Evolutionary conservation across 1,139 yeast species (phyloP), one percentile per base, ranked within the genome.

Genomic region (Protomyces gravidus): DNA sequence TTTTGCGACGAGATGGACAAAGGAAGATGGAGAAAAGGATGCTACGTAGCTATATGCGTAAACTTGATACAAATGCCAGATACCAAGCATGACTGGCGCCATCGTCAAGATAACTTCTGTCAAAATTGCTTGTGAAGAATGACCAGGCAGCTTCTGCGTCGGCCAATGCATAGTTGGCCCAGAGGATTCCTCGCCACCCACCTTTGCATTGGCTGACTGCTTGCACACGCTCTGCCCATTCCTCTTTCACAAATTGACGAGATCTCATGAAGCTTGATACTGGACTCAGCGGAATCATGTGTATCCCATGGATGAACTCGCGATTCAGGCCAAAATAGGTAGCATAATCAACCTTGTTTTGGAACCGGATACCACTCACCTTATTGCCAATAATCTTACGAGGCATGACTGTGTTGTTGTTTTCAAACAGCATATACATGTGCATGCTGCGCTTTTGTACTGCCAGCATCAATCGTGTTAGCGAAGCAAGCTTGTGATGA

Each of bases 31-130:
- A 36, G 42, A 11, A 4, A 17, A 30, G 11, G 0, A 7, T 4
- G 36, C 36, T 36, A 36, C 1, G 21, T 19, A 13, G 13, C 32
- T 28, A 68, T 19, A 13, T 30, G n/a, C 42, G 42, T 17, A 72
- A 63, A 27, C 74, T 86, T 45, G 89, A 94, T 50, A 86, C 74
- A 68, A 81, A 89, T 0, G 96, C 86, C 65, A 89, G 75, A 55
- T 89, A 81, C 97, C 97, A 90, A 0, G 97, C 86, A 67, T 84
- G 75, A 65, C 95, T 85, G 76, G 89, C 95, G 2, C 98, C 98
- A 61, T 83, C 82, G 69, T 92, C 97, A 63, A 92, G 78, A 73
- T 80, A 82, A 19, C 71, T 70, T 5, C 66, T 59, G 50, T 72
- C 68, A 73, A 84, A 88, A 52, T 69, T 67, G 7, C 74, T 66